Conservation (phyloP, 768 basidiomycete species). For the Dictyophora rubrovolvata region DNA sequence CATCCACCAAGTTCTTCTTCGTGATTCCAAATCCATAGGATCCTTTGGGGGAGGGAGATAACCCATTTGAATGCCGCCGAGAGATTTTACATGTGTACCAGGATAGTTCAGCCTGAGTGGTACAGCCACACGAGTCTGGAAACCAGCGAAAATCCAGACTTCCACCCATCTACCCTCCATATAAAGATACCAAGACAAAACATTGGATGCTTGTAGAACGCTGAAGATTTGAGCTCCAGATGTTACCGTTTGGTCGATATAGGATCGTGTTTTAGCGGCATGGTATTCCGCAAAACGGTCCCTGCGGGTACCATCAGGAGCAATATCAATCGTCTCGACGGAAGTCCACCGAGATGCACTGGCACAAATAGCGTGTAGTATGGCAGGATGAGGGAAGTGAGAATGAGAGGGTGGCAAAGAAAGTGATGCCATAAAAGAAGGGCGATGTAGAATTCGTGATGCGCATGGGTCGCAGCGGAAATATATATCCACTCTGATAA, state of each 20-base stretch:
- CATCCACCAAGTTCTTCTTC: slow-evolving; percentile 88
- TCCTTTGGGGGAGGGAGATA: slow-evolving; percentile 76
- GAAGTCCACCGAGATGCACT: slow-evolving; percentile 78
- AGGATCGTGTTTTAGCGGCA: slow-evolving; percentile 75
- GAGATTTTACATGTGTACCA: slow-evolving; percentile 64
- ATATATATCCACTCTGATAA: slow-evolving; percentile 67
- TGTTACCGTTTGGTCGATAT: slow-evolving; percentile 86
- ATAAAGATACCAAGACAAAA: slow-evolving; percentile 87
- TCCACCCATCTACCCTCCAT: slow-evolving; percentile 86
- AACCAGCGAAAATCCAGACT: slow-evolving; percentile 84
- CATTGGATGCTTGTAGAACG: slow-evolving; percentile 78
- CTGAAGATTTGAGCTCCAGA: slow-evolving; percentile 79
- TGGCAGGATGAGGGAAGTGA: slow-evolving; percentile 79
- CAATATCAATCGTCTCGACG: slow-evolving; percentile 47
- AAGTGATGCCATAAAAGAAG: slow-evolving; percentile 72
- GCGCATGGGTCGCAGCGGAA: slow-evolving; percentile 85
- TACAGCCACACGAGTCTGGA: slow-evolving; percentile 72
- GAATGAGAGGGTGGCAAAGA: slow-evolving; percentile 70
- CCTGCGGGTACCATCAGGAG: slow-evolving; percentile 63
- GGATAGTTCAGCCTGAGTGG: slow-evolving; percentile 80
- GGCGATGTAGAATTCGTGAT: slow-evolving; percentile 72
- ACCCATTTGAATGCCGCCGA: slow-evolving; percentile 57
- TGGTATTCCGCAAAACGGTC: slow-evolving; percentile 84
- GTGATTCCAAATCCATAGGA: slow-evolving; percentile 61
- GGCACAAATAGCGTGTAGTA: slow-evolving; percentile 87